Percentiles rank a stretch among this genome's conserved stretches.
Evolutionary conservation across 192 early-diverging fungal species (phyloP).

Genomic region (Geosiphon pyriformis): DNA sequence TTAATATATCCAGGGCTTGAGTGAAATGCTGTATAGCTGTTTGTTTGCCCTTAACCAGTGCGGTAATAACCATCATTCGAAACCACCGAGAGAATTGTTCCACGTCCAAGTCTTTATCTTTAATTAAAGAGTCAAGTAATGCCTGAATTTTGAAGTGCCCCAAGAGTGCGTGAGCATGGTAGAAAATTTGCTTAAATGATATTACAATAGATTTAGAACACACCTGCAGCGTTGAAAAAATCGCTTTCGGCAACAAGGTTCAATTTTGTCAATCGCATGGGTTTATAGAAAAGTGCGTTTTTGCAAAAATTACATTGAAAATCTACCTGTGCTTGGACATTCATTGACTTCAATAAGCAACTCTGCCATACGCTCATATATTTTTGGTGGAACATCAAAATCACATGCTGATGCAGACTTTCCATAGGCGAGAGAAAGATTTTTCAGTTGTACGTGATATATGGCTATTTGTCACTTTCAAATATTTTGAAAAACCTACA

Average conservation of each 20-base stretch:
- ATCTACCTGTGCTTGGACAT: constrained; percentile 21
- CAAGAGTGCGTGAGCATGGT: background rate
- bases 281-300: too few relatives aligned
- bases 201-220: too few relatives aligned
- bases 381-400: constrained; percentile 17
- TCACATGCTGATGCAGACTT: constrained; percentile 16
- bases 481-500: background rate
- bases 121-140: constrained; percentile 17
- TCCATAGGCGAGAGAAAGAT: background rate
- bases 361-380: constrained; percentile 27
- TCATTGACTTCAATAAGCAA: constrained; percentile 17
- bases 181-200: too few relatives aligned
- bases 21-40: constrained; percentile 11
- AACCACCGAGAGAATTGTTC: constrained; percentile 26
- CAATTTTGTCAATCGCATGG: too few relatives aligned
- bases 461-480: too few relatives aligned
- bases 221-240: constrained; percentile 15
- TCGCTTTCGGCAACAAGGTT: background rate
- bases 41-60: constrained; percentile 9
- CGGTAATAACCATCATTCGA: constrained; percentile 22
- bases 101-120: constrained; percentile 13
- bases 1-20: constrained; percentile 23
- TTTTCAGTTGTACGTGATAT: background rate
- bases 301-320: background rate
- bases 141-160: background rate